Evolutionary conservation across 2,329 filamentous ascomycete species (phyloP).

Genomic region (Claviceps monticola): DNA sequence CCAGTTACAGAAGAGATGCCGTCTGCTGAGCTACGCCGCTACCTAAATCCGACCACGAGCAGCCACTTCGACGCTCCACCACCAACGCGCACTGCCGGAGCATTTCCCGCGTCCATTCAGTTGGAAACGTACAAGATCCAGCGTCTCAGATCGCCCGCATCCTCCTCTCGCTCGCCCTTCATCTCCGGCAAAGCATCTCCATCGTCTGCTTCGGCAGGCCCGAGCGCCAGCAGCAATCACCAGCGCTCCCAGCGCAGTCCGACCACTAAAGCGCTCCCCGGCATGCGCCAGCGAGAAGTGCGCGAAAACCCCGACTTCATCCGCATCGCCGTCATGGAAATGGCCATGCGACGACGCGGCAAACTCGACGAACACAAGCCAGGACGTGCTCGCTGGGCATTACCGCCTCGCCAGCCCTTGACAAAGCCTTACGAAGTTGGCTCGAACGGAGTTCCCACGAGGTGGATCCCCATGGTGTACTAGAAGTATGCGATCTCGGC

Average conservation of each 20-base stretch:
- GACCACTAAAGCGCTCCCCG: conserved; percentile 21
- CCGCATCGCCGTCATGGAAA: conserved; percentile 57
- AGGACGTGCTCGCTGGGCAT: conserved; percentile 52
- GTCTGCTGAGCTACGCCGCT: conserved; percentile 51
- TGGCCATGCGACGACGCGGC: conserved; percentile 53
- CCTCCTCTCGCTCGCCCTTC: conserved; percentile 15
- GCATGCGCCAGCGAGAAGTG: conserved; percentile 50
- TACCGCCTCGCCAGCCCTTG: conserved; percentile 48
- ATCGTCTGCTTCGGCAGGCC: background rate
- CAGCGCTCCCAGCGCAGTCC: conserved; percentile 15
- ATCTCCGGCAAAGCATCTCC: background rate
- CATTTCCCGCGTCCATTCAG: conserved; percentile 53
- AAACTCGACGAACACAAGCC: conserved; percentile 53
- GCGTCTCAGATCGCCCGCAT: conserved; percentile 27
- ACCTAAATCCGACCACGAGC: conserved; percentile 48
- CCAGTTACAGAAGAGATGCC: conserved; percentile 49
- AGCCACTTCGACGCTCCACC: conserved; percentile 18
- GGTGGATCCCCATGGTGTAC: conserved; percentile 35
- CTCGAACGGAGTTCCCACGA: conserved; percentile 41
- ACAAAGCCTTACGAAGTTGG: conserved; percentile 42
- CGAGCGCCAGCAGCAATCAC: conserved; percentile 8
- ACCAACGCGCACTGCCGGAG: conserved; percentile 9
- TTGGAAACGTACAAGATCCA: conserved; percentile 58
- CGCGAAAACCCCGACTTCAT: conserved; percentile 60
- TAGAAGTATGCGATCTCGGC: conserved; percentile 7